A percentile compares a stretch with the other conserved stretches of the same genome.
Conservation (phyloP, 352 stramenopile species). For the Phytophthora ramorum region DNA sequence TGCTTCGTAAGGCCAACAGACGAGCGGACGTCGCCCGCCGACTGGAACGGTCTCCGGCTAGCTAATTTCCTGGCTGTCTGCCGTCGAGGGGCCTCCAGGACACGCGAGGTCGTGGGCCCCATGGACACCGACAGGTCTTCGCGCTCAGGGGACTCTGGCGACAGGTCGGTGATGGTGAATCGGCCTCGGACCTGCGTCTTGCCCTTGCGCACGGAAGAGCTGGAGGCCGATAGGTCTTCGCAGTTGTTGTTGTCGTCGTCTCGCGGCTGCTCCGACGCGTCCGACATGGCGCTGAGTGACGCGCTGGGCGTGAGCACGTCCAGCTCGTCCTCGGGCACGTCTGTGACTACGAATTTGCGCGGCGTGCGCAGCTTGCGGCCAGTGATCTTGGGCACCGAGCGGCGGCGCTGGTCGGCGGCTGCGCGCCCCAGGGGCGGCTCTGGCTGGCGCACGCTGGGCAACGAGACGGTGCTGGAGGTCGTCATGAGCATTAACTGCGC, state of each 20-base stretch:
- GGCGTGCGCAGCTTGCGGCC: conserved; percentile 62
- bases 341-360: conserved; percentile 76
- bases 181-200: conserved; percentile 78
- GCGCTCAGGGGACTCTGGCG: conserved; percentile 47
- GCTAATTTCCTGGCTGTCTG: conserved; percentile 22
- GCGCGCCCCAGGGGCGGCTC: conserved; percentile 20
- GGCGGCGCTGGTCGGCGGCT: conserved; percentile 26
- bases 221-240: conserved; percentile 30
- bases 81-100: conserved; percentile 19
- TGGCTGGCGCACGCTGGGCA: conserved; percentile 4
- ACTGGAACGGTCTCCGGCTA: conserved; percentile 36
- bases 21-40: conserved; percentile 32
- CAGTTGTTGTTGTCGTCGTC: conserved; percentile 28
- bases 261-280: conserved; percentile 8
- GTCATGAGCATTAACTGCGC: conserved; percentile 31
- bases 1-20: conserved; percentile 25
- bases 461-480: conserved; percentile 35
- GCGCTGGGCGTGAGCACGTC: conserved; percentile 6
- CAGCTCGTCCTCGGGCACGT: conserved; percentile 63
- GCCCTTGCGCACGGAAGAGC: conserved; percentile 40
- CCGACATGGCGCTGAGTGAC: conserved; percentile 1
- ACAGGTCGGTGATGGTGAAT: conserved; percentile 88
- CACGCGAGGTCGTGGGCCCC: conserved; percentile 23
- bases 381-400: conserved; percentile 59
- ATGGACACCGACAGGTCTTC: conserved; percentile 38